These are phyloP conservation scores for Hippophae rhamnoides DNA, from an alignment of 306 rosid genomes.

Conservation along the genomic window DNA sequence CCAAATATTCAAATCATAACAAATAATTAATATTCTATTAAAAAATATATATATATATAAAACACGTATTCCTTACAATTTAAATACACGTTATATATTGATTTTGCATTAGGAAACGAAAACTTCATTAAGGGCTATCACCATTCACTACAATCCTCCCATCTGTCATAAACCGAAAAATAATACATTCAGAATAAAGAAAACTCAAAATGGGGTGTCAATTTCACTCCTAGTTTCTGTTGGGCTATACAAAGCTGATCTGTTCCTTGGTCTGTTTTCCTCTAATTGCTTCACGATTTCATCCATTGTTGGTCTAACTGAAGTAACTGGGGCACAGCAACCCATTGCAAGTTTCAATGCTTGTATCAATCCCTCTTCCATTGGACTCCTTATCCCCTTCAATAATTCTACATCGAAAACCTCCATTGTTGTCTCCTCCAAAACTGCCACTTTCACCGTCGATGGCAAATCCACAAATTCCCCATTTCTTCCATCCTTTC, in stretches of 20 bases:
- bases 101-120: no score
- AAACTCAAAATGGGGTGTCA: conserved; percentile 80
- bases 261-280: conserved; percentile 94
- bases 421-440: conserved; percentile 95
- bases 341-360: conserved; percentile 98
- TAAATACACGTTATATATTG: no score
- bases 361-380: conserved; percentile 93
- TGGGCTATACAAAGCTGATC: conserved; percentile 96
- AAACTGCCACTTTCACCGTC: conserved; percentile 82
- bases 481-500: conserved; percentile 60
- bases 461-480: conserved; percentile 81
- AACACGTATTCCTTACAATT: no score
- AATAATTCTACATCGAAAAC: conserved; percentile 78
- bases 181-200: conserved; percentile 20
- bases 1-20: no score
- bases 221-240: conserved; percentile 95
- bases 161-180: no score
- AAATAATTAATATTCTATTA: no score
- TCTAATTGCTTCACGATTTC: conserved; percentile 96
- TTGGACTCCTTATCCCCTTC: conserved; percentile 86
- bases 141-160: no score
- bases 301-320: conserved; percentile 91
- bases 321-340: conserved; percentile 92
- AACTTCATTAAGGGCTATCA: no score
- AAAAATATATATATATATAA: no score